Conservation (phyloP, 768 basidiomycete genomes). For the Lactifluus pinguis region DNA sequence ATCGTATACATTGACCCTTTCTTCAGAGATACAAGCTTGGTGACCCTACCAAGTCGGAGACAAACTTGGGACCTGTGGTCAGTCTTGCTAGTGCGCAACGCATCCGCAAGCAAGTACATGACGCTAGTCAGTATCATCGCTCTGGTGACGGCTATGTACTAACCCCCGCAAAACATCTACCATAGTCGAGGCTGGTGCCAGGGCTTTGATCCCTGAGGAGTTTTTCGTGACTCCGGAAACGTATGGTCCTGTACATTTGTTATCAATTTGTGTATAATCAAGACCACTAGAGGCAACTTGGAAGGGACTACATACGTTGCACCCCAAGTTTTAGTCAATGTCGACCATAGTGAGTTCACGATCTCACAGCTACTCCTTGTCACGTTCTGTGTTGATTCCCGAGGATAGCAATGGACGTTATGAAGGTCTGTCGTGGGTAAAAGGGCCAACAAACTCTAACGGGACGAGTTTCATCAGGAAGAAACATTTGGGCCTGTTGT, state of each 20-base stretch:
- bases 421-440: conserved; percentile 51
- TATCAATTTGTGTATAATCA: background rate
- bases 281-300: background rate
- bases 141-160: background rate
- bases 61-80: conserved; percentile 89
- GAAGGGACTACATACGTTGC: conserved; percentile 75
- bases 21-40: conserved; percentile 72
- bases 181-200: conserved; percentile 71
- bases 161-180: background rate
- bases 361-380: background rate
- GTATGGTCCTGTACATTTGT: conserved; percentile 34
- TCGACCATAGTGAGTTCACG: conserved; percentile 68
- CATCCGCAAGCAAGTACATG: conserved; percentile 79
- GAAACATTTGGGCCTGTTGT: conserved; percentile 92
- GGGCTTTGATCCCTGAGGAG: conserved; percentile 57
- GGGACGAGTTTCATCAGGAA: conserved; percentile 35
- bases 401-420: conserved; percentile 76
- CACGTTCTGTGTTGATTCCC: conserved; percentile 6
- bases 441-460: background rate
- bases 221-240: conserved; percentile 57
- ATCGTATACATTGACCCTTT: background rate
- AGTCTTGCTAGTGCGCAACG: conserved; percentile 76
- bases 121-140: conserved; percentile 52
- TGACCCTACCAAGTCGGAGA: conserved; percentile 66
- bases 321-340: conserved; percentile 84